Conservation (phyloP, 2,329 filamentous ascomycete species). For the Chrysoporthe austroafricana region DNA sequence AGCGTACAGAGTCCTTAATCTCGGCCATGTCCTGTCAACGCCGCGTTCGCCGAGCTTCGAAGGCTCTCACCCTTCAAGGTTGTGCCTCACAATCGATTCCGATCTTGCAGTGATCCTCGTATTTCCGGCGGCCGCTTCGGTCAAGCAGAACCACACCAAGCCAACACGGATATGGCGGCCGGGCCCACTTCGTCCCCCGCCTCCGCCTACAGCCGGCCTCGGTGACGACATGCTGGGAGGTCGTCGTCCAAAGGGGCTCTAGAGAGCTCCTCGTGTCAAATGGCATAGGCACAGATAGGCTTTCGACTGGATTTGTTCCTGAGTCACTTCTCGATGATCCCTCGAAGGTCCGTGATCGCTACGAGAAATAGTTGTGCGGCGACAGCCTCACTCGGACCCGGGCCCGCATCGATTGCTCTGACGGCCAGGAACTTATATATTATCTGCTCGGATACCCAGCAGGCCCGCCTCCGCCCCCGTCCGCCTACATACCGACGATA, state of each 20-base stretch:
- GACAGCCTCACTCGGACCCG: not conserved
- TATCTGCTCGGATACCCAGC: not conserved
- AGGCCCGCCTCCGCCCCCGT: not conserved
- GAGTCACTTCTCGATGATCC: not conserved
- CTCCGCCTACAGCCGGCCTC: not conserved
- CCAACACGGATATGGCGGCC: not conserved
- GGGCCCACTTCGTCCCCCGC: not conserved
- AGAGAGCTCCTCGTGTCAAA: too few relatives aligned
- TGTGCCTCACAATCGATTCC: not conserved
- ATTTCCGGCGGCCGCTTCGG: not conserved
- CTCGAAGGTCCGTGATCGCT: slow-evolving; percentile 5
- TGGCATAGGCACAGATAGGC: not conserved
- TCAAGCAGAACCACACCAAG: not conserved
- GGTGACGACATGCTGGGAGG: not conserved
- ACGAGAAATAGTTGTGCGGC: not conserved
- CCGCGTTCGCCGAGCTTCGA: slow-evolving; percentile 1
- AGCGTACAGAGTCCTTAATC: not conserved
- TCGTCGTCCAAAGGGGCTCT: too few relatives aligned
- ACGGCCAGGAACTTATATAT: not conserved
- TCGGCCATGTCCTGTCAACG: too few relatives aligned
- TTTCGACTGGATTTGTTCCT: not conserved
- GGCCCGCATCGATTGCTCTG: not conserved
- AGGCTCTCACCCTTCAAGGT: not conserved
- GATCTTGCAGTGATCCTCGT: not conserved
- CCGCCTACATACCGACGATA: not conserved